phyloP scores from a whole-genome alignment of 495 filamentous ascomycete genomes.

The Melanomma pulvis-pyrius region DNA sequence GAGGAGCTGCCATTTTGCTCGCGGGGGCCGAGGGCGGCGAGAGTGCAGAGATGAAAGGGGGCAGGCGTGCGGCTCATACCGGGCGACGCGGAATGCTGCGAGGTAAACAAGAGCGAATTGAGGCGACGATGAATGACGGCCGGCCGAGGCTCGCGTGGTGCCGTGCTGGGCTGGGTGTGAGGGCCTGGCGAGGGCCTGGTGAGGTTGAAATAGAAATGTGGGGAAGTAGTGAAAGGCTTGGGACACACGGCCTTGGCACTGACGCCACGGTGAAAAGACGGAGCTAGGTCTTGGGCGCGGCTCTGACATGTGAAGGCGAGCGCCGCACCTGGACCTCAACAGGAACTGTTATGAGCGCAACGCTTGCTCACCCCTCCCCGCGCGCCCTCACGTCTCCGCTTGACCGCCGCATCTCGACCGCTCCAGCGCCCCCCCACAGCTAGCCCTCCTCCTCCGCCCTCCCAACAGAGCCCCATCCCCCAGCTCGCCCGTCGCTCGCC shows the following conservation, averaged over 20 bases:
- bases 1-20: constrained; percentile 24
- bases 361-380: neutral
- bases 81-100: neutral
- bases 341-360: neutral
- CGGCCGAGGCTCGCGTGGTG: no score
- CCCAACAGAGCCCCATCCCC: neutral
- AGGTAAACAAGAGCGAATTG: neutral
- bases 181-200: neutral
- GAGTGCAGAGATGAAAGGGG: constrained; percentile 7
- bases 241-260: constrained; percentile 4
- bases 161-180: neutral
- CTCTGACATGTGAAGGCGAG: no score
- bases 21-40: neutral
- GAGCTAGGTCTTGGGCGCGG: neutral
- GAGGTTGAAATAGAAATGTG: constrained; percentile 31
- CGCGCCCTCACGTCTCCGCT: neutral
- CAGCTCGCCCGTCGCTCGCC: neutral
- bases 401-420: neutral
- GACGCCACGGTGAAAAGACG: neutral
- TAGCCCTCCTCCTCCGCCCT: neutral
- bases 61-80: neutral
- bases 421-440: neutral
- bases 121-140: no score
- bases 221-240: neutral
- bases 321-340: no score